These are phyloP conservation scores for Salvia sclarea DNA, from an alignment of 305 asterid genomes.

Conservation along the genomic window DNA sequence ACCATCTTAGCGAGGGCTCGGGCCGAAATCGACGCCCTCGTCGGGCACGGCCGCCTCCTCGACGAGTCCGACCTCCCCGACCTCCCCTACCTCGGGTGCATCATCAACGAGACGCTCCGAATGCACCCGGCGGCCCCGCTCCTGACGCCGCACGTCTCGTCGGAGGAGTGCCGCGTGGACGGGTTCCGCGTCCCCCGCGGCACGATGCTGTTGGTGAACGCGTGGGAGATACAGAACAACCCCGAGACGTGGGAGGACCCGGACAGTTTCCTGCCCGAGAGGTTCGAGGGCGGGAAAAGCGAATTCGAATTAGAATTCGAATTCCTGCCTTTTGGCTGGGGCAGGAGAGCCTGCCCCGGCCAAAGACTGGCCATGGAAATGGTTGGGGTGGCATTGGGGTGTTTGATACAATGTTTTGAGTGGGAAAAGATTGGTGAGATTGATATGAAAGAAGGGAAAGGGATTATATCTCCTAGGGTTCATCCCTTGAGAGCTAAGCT, in stretches of 20 bases:
- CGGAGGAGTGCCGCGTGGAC: slow-evolving; percentile 41
- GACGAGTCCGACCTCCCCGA: slow-evolving; percentile 36
- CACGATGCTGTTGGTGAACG: slow-evolving; percentile 48
- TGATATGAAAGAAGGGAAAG: slow-evolving; percentile 57
- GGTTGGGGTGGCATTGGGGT: slow-evolving; percentile 57
- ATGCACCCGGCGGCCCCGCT: slow-evolving; percentile 51
- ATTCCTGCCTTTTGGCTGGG: slow-evolving; percentile 61
- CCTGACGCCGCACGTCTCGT: slow-evolving; percentile 47
- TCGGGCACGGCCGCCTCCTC: slow-evolving; percentile 43
- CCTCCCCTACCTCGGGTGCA: slow-evolving; percentile 44
- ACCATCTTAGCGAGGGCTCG: slow-evolving; percentile 32
- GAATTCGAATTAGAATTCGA: slow-evolving; percentile 31
- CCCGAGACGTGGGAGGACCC: slow-evolving; percentile 42
- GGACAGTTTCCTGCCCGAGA: slow-evolving; percentile 40
- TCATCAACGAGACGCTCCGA: slow-evolving; percentile 49
- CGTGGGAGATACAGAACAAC: slow-evolving; percentile 50
- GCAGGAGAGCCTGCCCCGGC: slow-evolving; percentile 69
- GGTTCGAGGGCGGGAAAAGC: slow-evolving; percentile 39
- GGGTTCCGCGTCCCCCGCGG: slow-evolving; percentile 42
- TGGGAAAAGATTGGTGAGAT: slow-evolving; percentile 53
- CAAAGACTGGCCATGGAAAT: slow-evolving; percentile 52
- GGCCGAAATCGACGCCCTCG: slow-evolving; percentile 38
- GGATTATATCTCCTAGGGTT: slow-evolving; percentile 50
- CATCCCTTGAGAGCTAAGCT: slow-evolving; percentile 51
- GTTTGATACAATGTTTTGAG: slow-evolving; percentile 63